A percentile compares a stretch with the other conserved stretches of the same genome.
Conservation (phyloP, 108 stramenopile species). For the Discostella pseudostelligera region DNA sequence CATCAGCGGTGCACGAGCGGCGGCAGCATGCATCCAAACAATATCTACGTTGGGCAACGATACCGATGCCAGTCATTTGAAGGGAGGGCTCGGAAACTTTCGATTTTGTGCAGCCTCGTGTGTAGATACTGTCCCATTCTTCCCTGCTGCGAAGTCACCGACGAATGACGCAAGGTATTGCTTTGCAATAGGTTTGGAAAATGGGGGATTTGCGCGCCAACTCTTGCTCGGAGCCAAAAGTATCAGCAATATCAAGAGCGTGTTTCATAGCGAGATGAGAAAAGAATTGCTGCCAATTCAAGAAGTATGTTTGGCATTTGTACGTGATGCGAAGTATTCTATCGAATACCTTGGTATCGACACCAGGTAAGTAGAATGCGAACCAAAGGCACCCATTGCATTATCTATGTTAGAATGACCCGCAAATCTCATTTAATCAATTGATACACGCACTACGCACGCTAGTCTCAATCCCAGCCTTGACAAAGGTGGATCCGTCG, state of each 20-base stretch:
- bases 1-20: conserved; percentile 35
- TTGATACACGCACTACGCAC: no score
- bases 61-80: conserved; percentile 19
- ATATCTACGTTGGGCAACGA: conserved; percentile 49
- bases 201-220: conserved; percentile 57
- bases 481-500: conserved; percentile 67
- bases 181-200: conserved; percentile 84
- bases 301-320: conserved; percentile 39
- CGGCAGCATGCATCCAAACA: conserved; percentile 54
- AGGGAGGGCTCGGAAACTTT: conserved; percentile 76
- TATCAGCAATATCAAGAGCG: conserved; percentile 46
- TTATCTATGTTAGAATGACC: no score
- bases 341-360: conserved; percentile 71
- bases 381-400: no score
- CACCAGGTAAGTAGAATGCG: conserved; percentile 38
- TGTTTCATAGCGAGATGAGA: conserved; percentile 47
- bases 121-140: conserved; percentile 68
- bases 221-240: conserved; percentile 48
- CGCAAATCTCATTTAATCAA: no score
- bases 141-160: conserved; percentile 67
- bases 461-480: conserved; percentile 74
- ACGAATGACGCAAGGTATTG: conserved; percentile 13
- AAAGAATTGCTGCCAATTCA: conserved; percentile 59
- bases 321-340: conserved; percentile 10
- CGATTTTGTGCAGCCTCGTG: conserved; percentile 68